A percentile compares a stretch with the other conserved stretches of the same genome.
Conservation (phyloP, 176 grass and related monocot genomes). For the Zea mays region Zm-B73-REFERENCE-NAM-5.0 NC_050097.1:242705501-242706000, state of each 20-base stretch:
- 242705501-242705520: not conserved
- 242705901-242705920: not conserved
- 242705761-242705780: conserved; percentile 77
- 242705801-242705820: conserved; percentile 73
- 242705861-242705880: conserved; percentile 21
- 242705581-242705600: not conserved
- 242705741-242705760: conserved; percentile 73
- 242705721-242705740: conserved; percentile 13
- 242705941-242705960: conserved; percentile 29
- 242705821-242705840: conserved; percentile 82
- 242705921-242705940: conserved; percentile 17
- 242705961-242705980: conserved; percentile 40
- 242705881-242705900: not conserved
- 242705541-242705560: not conserved
- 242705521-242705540: not conserved
- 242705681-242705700: not conserved
- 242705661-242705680: not conserved
- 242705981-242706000: conserved; percentile 92
- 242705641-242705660: not conserved
- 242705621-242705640: not conserved
- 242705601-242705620: not conserved
- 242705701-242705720: conserved; percentile 28
- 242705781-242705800: conserved; percentile 78
- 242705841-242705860: conserved; percentile 64
- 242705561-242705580: not conserved